Conservation (phyloP, 2,329 filamentous ascomycete species). For the Taxawa tesnikishii region DNA sequence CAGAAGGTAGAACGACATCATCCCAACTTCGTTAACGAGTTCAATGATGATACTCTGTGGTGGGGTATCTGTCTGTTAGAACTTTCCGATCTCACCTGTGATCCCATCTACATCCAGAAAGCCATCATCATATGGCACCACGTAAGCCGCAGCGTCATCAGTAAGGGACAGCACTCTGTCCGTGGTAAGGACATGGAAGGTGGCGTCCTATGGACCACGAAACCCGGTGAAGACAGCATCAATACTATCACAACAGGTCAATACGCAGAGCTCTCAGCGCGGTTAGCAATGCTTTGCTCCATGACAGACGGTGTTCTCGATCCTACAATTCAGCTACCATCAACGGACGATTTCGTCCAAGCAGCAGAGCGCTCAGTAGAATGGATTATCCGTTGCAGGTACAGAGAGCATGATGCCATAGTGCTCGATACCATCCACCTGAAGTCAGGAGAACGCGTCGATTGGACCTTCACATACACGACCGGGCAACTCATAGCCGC, state of each 20-base stretch:
- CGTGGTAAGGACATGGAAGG: conserved; percentile 14
- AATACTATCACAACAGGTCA: conserved; percentile 9
- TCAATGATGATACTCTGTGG: conserved; percentile 17
- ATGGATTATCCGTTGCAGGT: conserved; percentile 16
- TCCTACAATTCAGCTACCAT: not conserved
- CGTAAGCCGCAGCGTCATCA: conserved; percentile 8
- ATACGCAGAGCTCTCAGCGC: conserved; percentile 14
- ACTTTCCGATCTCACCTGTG: conserved; percentile 11
- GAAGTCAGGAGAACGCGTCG: conserved; percentile 11
- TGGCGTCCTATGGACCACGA: conserved; percentile 8
- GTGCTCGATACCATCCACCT: conserved; percentile 15
- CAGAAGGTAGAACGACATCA: conserved; percentile 10
- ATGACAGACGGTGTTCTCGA: not conserved
- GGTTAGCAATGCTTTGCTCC: conserved; percentile 10
- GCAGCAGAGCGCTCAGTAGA: conserved; percentile 12
- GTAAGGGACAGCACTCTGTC: conserved; percentile 10
- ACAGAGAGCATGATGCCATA: conserved; percentile 12
- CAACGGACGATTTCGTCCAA: conserved; percentile 9
- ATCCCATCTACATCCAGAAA: conserved; percentile 12
- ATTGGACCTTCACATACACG: conserved; percentile 18
- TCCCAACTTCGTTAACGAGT: conserved; percentile 14
- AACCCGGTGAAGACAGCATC: conserved; percentile 4
- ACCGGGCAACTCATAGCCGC: conserved; percentile 15
- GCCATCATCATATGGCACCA: conserved; percentile 13
- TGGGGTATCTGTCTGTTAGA: conserved; percentile 14